A percentile compares a stretch with the other conserved stretches of the same genome.
These are phyloP conservation scores for Hyphodiscus hymeniophilus DNA, from an alignment of 495 filamentous ascomycete species.

Conservation along the genomic window DNA sequence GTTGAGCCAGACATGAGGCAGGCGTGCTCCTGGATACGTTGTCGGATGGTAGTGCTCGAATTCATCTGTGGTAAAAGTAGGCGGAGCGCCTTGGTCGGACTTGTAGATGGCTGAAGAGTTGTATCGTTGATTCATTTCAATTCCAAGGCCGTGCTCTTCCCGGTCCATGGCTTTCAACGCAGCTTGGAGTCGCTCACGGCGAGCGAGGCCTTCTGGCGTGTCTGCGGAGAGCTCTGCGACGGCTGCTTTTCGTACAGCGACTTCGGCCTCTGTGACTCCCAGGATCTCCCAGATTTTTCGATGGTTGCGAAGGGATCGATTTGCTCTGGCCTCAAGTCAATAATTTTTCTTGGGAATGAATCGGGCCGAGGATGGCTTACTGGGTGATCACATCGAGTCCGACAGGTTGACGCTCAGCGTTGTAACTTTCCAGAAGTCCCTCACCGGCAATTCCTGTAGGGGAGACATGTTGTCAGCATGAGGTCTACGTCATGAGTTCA, in stretches of 20 bases:
- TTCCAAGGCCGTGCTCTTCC: neutral
- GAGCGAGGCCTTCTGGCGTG: neutral
- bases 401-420: neutral
- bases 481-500: too few relatives aligned
- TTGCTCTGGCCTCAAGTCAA: too few relatives aligned
- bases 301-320: neutral
- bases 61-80: neutral
- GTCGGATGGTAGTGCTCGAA: slow-evolving; percentile 15
- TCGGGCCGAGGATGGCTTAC: too few relatives aligned
- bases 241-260: neutral
- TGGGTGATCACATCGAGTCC: neutral
- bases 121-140: neutral
- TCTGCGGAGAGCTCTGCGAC: neutral
- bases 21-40: slow-evolving; percentile 28
- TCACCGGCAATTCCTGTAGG: too few relatives aligned
- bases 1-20: slow-evolving; percentile 35
- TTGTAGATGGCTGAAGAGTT: neutral
- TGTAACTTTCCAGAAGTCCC: neutral
- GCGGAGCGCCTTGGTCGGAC: neutral
- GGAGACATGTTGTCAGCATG: too few relatives aligned
- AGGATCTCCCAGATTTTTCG: neutral
- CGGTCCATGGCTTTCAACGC: neutral
- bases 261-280: neutral
- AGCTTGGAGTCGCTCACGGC: neutral
- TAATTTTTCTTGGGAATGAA: too few relatives aligned